Percentiles rank a stretch among this genome's conserved stretches.
phyloP scores from a whole-genome alignment of 306 rosid species.

The Vigna unguiculata region DNA sequence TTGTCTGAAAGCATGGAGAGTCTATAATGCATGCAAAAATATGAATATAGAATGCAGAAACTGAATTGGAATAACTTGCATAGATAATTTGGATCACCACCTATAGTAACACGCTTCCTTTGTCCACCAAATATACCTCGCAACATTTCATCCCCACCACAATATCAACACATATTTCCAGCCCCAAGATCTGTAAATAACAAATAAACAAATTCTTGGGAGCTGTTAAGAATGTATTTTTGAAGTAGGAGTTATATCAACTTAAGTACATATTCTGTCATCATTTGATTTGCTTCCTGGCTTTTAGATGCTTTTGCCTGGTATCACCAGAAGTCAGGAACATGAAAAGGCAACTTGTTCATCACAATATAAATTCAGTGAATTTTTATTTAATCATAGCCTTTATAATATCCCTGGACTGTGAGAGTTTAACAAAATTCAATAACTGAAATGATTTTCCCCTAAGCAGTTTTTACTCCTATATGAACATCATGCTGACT shows the following conservation, averaged over 20 bases:
- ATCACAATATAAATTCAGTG: not conserved
- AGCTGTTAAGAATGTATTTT: not conserved
- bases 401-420: too few relatives aligned
- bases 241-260: slow-evolving; percentile 33
- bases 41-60: not conserved
- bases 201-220: not conserved
- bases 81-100: slow-evolving; percentile 35
- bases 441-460: not conserved
- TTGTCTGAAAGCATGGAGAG: too few relatives aligned
- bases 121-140: slow-evolving; percentile 65
- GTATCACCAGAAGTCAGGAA: slow-evolving; percentile 18
- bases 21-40: not conserved
- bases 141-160: slow-evolving; percentile 67
- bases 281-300: slow-evolving; percentile 46
- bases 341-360: too few relatives aligned
- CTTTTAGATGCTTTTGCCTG: slow-evolving; percentile 55
- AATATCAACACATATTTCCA: slow-evolving; percentile 63
- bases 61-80: not conserved
- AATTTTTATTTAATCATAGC: not conserved
- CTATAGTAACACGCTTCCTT: slow-evolving; percentile 61
- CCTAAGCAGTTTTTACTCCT: slow-evolving; percentile 21
- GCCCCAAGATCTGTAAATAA: slow-evolving; percentile 46
- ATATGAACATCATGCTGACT: slow-evolving; percentile 61
- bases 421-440: not conserved
- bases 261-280: slow-evolving; percentile 57